Evolutionary conservation across 2,329 filamentous ascomycete species (phyloP).

Genomic region (Ustulina deusta): DNA sequence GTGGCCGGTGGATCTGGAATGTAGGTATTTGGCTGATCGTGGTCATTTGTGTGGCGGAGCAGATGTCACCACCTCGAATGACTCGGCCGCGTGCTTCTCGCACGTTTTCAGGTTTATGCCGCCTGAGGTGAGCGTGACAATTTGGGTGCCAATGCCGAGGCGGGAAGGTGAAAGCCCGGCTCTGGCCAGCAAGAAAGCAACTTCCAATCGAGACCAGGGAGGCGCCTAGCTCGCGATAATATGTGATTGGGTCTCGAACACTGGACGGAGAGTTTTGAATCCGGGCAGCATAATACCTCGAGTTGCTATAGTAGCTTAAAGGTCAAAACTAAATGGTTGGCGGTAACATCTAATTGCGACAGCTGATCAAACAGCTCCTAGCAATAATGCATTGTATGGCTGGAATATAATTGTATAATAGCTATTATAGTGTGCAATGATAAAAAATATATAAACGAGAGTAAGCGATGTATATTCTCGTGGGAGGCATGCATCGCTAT

Average conservation of each 20-base stretch:
- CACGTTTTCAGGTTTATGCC: slow-evolving; percentile 19
- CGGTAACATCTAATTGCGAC: not conserved
- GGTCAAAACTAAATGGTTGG: not conserved
- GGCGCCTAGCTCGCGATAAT: not conserved
- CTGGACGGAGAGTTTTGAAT: not conserved
- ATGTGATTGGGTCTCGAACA: not conserved
- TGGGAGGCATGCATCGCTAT: not conserved
- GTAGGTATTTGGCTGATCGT: slow-evolving; percentile 18
- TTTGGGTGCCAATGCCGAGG: not conserved
- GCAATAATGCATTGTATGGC: not conserved
- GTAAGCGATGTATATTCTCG: not conserved
- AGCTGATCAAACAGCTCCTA: not conserved
- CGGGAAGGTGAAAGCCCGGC: not conserved
- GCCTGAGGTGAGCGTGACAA: not conserved
- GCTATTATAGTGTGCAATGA: not conserved
- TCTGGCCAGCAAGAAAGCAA: no score
- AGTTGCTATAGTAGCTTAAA: not conserved
- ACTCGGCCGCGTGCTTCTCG: slow-evolving; percentile 11
- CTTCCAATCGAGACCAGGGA: not conserved
- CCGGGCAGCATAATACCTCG: not conserved
- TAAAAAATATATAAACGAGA: not conserved
- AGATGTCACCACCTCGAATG: slow-evolving; percentile 9
- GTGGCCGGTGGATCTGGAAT: slow-evolving; percentile 1
- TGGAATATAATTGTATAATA: not conserved
- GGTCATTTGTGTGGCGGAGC: not conserved